Conservation (phyloP, 129 eudicot genomes). For the Centella asiatica region DNA sequence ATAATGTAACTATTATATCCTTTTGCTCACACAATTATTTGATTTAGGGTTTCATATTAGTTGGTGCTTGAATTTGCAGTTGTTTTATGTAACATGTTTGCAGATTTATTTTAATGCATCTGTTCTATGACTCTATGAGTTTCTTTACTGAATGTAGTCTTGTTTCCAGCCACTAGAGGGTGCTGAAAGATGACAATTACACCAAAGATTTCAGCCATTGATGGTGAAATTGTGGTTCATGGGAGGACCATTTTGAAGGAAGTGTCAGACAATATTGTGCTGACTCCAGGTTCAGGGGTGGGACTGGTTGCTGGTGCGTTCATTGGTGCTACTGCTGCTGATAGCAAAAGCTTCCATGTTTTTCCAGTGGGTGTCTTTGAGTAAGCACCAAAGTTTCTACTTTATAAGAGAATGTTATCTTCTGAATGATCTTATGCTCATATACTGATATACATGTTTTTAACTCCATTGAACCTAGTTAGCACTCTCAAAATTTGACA, state of each 20-base stretch:
- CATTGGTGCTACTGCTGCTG: conserved; percentile 65
- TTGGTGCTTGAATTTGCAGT: background rate
- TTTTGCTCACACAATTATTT: no score
- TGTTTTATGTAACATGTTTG: background rate
- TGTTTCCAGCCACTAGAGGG: conserved; percentile 8
- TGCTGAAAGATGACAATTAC: conserved; percentile 67
- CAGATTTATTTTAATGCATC: background rate
- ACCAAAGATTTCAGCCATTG: conserved; percentile 67
- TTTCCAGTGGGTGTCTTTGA: conserved; percentile 80
- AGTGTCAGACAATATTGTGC: conserved; percentile 74
- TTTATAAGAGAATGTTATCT: background rate
- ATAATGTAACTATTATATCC: no score
- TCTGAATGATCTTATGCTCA: background rate
- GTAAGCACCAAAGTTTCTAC: conserved; percentile 35
- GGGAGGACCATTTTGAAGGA: conserved; percentile 72
- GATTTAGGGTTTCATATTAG: no score
- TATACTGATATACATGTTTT: no score
- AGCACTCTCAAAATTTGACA: no score
- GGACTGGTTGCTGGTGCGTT: conserved; percentile 80
- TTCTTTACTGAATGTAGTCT: conserved; percentile 21
- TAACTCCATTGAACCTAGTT: background rate
- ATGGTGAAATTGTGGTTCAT: conserved; percentile 78
- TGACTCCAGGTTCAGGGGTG: conserved; percentile 69
- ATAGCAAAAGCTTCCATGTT: conserved; percentile 69
- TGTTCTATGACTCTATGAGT: background rate